Conservation (phyloP, 1,284 basidiomycete species). For the Amylostereum areolatum region DNA sequence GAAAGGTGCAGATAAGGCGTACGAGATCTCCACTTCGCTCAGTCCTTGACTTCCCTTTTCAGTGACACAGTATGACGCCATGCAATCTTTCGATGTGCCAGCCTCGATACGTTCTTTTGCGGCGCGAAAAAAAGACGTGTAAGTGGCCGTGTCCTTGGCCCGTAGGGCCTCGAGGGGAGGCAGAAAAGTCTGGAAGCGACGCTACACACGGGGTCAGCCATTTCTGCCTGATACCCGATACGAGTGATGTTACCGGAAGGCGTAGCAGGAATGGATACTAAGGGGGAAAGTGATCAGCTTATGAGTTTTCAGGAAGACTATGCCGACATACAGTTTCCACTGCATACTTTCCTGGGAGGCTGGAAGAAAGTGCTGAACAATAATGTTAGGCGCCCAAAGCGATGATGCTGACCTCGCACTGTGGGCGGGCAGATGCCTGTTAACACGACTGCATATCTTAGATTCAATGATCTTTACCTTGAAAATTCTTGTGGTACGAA, state of each 20-base stretch:
- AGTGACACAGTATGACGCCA: slow-evolving; percentile 10
- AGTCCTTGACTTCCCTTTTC: neutral
- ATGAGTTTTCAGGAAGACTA: neutral
- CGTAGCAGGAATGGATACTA: slow-evolving; percentile 9
- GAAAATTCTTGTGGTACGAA: neutral
- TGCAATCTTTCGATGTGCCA: slow-evolving; percentile 12
- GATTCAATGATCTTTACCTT: neutral
- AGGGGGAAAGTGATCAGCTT: neutral
- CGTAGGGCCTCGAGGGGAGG: slow-evolving; percentile 5
- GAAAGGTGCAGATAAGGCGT: neutral
- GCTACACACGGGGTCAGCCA: slow-evolving; percentile 1
- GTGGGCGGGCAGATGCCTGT: no score
- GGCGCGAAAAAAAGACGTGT: slow-evolving; percentile 6
- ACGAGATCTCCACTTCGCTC: neutral
- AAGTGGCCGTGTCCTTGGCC: slow-evolving; percentile 4
- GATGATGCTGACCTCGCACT: slow-evolving; percentile 5
- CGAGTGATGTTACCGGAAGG: slow-evolving; percentile 7
- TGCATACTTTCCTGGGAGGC: slow-evolving; percentile 7
- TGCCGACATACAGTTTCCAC: slow-evolving; percentile 8
- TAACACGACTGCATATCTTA: neutral
- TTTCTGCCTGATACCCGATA: neutral
- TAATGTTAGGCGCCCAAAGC: neutral
- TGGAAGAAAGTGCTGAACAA: neutral
- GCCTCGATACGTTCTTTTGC: slow-evolving; percentile 8
- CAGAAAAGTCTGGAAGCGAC: slow-evolving; percentile 16